Evolutionary conservation across 148 eudicot genomes (phyloP).

Genomic region (Talinum fruticosum): DNA sequence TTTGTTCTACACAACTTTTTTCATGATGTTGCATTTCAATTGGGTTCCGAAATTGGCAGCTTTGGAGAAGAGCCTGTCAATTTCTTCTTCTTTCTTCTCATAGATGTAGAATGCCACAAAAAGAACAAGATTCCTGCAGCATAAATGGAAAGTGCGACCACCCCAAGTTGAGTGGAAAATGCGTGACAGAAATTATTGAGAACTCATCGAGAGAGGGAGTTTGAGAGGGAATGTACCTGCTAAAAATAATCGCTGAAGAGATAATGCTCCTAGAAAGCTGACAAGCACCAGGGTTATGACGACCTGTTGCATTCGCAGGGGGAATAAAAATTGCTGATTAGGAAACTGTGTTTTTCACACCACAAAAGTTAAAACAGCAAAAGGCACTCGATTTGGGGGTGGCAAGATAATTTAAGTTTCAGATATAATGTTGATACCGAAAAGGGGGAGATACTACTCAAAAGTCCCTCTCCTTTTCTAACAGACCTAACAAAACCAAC

Average conservation of each 20-base stretch:
- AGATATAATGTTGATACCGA: too few relatives aligned
- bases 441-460: background rate
- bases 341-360: background rate
- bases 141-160: conserved; percentile 1
- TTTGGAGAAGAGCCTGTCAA: conserved; percentile 40
- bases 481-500: background rate
- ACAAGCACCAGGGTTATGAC: conserved; percentile 45
- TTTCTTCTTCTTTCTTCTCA: conserved; percentile 74
- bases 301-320: conserved; percentile 46
- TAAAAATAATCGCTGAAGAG: conserved; percentile 43
- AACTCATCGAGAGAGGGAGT: background rate
- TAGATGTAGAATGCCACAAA: conserved; percentile 57
- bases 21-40: conserved; percentile 32
- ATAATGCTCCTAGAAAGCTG: conserved; percentile 56
- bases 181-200: background rate
- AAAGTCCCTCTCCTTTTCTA: background rate
- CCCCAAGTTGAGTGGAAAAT: background rate
- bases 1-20: conserved; percentile 15
- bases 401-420: background rate
- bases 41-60: conserved; percentile 36
- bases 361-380: background rate
- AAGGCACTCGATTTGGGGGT: background rate
- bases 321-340: background rate
- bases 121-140: conserved; percentile 45
- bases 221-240: background rate